These are phyloP conservation scores for Hymenoscyphus infarciens DNA, from an alignment of 2,329 filamentous ascomycete genomes.

Conservation along the genomic window DNA sequence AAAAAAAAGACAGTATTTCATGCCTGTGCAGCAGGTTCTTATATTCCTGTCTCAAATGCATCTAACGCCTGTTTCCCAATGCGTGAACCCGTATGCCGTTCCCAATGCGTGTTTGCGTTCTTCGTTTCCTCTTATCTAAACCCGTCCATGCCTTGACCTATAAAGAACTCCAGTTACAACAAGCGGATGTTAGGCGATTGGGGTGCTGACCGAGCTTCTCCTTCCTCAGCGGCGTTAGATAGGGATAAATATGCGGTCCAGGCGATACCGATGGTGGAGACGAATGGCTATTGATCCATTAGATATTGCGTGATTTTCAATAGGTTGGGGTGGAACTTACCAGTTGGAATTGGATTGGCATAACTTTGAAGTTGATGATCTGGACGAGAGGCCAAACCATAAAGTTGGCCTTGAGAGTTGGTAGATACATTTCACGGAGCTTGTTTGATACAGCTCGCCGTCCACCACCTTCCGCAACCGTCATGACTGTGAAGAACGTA, in stretches of 20 bases:
- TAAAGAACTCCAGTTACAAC: constrained; percentile 25
- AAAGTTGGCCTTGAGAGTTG: constrained; percentile 93
- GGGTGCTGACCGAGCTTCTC: constrained; percentile 33
- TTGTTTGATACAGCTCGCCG: constrained; percentile 75
- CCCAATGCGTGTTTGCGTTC: not conserved
- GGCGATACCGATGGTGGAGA: constrained; percentile 90
- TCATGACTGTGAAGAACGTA: constrained; percentile 95
- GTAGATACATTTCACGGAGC: constrained; percentile 88
- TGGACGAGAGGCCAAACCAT: constrained; percentile 94
- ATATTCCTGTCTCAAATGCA: not conserved
- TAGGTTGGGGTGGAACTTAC: constrained; percentile 52
- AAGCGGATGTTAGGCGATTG: constrained; percentile 35
- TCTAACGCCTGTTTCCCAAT: constrained; percentile 7
- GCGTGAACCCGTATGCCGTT: not conserved
- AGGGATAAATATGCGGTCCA: constrained; percentile 97
- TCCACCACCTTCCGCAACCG: constrained; percentile 86
- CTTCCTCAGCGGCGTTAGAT: constrained; percentile 72
- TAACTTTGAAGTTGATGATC: constrained; percentile 91
- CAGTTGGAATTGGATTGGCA: constrained; percentile 95
- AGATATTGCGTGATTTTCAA: not conserved
- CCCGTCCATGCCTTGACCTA: constrained; percentile 16
- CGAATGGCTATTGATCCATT: constrained; percentile 68
- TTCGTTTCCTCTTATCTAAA: not conserved
- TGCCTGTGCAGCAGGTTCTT: not conserved
- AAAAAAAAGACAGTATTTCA: not conserved